Evolutionary conservation across 2,329 filamentous ascomycete genomes (phyloP), one percentile per base, ranked within the genome.

Genomic region (Ophioceras dolichostomum): DNA sequence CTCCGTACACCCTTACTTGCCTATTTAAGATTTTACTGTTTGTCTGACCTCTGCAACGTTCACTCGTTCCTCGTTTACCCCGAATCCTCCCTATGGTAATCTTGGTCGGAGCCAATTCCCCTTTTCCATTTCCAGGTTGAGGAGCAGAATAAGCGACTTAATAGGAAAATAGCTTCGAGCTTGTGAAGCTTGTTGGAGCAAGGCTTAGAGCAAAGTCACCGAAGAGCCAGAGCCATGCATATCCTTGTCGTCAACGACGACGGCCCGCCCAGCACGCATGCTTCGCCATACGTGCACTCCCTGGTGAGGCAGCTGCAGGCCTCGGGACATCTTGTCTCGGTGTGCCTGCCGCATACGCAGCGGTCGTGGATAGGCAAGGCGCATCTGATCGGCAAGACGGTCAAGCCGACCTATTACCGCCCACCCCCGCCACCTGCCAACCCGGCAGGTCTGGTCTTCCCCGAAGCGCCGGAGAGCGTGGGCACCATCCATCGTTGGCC

Each of bases 341-440:
- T 98, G 35, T 82, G 91, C 45, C 74, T 98, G 12, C 91, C 91
- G 2, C 76, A 95, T 57, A 80, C 79, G 6, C 91, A 98, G 62
- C 79, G 89, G 44, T 94, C 87, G 39, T 98, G 91, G 91, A 96
- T 98, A 51, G 88, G 88, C 49, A 98, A 98, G 67, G 91, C 91
- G 3, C 91, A 96, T 60, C 83, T 96, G 52, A 87, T 96, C 50
- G 88, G 88, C 39, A 81, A 89, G 56, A 83, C 83, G 9, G 74
- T 94, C 43, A 85, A 80, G 55, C 87, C 87, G 8, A 70, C 75
- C 20, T 94, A 94, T 65, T 94, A 87, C 64, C 81, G 81, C 1
- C 73, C 73, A 2, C 60, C 63, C 4, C 49, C 49, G 4, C 41
- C 49, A 8, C 54, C 53, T 33, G 49, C 53, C 22, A 55, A 58